Base-by-base conservation (phyloP, 1,284 basidiomycete species). In the Athelia psychrophila region DNA sequence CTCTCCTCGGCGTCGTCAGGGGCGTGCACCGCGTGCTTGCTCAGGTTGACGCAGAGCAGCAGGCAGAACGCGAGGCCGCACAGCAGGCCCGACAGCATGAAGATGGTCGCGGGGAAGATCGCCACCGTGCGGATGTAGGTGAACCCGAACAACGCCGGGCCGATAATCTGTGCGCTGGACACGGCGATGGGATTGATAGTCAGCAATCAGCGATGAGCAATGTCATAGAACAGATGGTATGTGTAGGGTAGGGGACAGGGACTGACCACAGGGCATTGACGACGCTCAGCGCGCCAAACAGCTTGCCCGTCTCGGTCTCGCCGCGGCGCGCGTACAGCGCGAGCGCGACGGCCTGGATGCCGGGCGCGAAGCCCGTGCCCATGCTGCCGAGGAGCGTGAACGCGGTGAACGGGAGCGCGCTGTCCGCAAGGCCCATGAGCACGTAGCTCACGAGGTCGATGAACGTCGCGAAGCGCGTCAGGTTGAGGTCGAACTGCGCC, bases 241-340 rank as follows among this genome's bases (percentile, higher is more conserved):
- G n/a, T n/a, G n/a, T n/a, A n/a, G n/a, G n/a, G n/a, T n/a, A n/a
- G n/a, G n/a, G n/a, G n/a, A n/a, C n/a, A n/a, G 16, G 13, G n/a
- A 64, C 80, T 33, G 55, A 88, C 87, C 78, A 73, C 25, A 91
- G 60, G 2, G 84, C 76, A 56, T 86, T 80, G 10, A 91, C 60
- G 33, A 92, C 86, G 53, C 83, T 82, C 52, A 92, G 58, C 2
- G 81, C 84, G 16, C 89, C 90, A 61, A 91, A 91, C 15, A 93
- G 70, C 55, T 73, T 74, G 2, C 86, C 88, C 3, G 73, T 65
- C 62, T 88, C 84, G 13, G 64, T 69, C 2, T 78, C 77, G 1
- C 74, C 77, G 19, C 70, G 69, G 23, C 69, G 66, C 24, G 70
- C 67, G 58, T 86, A 86, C 47, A 91, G 64, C 27, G 83, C 78